Conservation (phyloP, 345 rosid species). For the Xanthoceras sorbifolium region DNA sequence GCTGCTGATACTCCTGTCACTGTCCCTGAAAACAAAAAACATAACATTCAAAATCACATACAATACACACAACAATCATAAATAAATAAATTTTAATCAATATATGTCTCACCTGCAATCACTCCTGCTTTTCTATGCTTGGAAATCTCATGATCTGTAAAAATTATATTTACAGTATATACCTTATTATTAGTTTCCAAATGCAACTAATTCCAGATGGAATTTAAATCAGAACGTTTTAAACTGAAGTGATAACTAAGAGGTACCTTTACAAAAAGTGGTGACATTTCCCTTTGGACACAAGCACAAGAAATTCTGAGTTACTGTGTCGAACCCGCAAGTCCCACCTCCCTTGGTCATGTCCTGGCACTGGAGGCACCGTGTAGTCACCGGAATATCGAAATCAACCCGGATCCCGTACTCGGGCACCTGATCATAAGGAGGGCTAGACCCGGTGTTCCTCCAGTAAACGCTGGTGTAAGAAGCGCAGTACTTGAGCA, state of each 20-base stretch:
- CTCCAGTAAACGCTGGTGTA: slow-evolving; percentile 90
- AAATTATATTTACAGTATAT: background rate
- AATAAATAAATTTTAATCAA: too few relatives aligned
- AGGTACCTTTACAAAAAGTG: slow-evolving; percentile 64
- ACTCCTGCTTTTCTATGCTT: slow-evolving; percentile 43
- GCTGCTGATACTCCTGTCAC: slow-evolving; percentile 78
- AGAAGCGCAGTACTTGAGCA: slow-evolving; percentile 78
- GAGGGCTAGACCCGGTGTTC: slow-evolving; percentile 44
- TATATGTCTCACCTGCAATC: slow-evolving; percentile 47
- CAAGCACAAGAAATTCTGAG: slow-evolving; percentile 65
- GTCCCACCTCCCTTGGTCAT: slow-evolving; percentile 69
- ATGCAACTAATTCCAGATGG: background rate
- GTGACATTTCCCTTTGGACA: slow-evolving; percentile 68
- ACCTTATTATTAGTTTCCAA: background rate
- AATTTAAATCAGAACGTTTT: too few relatives aligned
- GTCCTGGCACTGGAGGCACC: slow-evolving; percentile 85
- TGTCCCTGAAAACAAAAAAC: slow-evolving; percentile 45
- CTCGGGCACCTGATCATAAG: slow-evolving; percentile 73
- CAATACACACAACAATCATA: background rate
- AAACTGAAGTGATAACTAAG: background rate
- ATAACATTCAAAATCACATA: background rate
- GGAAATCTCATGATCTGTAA: slow-evolving; percentile 44
- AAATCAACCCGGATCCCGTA: slow-evolving; percentile 83
- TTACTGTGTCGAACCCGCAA: slow-evolving; percentile 67
- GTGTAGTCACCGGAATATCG: slow-evolving; percentile 74